A percentile compares a stretch with the other conserved stretches of the same genome.
phyloP scores from a whole-genome alignment of 2,329 filamentous ascomycete species.

The Botrytis paeoniae region DNA sequence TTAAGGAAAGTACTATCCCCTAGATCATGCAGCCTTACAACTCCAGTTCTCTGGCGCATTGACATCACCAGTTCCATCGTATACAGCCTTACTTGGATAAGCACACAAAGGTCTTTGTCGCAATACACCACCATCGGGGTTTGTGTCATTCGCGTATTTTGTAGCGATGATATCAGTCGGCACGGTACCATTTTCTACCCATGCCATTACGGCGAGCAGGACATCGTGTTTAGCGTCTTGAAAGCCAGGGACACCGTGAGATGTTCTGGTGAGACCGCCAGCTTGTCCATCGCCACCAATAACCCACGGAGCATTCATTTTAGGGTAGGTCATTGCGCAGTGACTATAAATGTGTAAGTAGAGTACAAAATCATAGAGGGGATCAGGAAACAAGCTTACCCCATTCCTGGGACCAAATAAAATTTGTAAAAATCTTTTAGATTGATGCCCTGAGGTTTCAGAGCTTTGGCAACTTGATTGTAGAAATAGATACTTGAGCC shows the following conservation, averaged over 20 bases:
- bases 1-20: neutral
- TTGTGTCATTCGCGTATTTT: slow-evolving; percentile 41
- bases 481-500: too few species aligned
- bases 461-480: too few species aligned
- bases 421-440: too few species aligned
- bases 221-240: slow-evolving; percentile 45
- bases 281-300: slow-evolving; percentile 39
- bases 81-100: slow-evolving; percentile 25
- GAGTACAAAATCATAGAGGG: too few species aligned
- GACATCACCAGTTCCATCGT: slow-evolving; percentile 23
- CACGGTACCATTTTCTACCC: slow-evolving; percentile 46
- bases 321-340: neutral
- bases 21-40: slow-evolving; percentile 18
- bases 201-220: slow-evolving; percentile 47
- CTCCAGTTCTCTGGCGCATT: slow-evolving; percentile 28
- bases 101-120: slow-evolving; percentile 48
- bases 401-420: too few species aligned
- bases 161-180: slow-evolving; percentile 39
- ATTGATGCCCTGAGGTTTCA: too few species aligned
- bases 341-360: neutral
- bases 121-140: slow-evolving; percentile 40
- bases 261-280: slow-evolving; percentile 32
- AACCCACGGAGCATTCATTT: slow-evolving; percentile 41
- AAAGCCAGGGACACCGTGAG: slow-evolving; percentile 44
- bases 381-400: too few species aligned